These are phyloP conservation scores for Tieghemiomyces parasiticus DNA, from an alignment of 192 early-diverging fungal species.

Conservation along the genomic window DNA sequence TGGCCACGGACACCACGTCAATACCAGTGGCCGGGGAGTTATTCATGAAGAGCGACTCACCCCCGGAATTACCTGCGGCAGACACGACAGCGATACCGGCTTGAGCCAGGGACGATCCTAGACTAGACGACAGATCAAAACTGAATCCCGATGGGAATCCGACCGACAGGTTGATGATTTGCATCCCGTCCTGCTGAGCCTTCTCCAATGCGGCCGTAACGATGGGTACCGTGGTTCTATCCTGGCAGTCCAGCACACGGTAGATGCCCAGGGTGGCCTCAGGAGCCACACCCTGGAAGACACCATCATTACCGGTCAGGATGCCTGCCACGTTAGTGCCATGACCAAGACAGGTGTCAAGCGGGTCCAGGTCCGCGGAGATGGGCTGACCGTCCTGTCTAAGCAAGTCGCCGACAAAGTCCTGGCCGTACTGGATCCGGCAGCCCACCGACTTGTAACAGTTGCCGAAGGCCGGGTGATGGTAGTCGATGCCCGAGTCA, in stretches of 20 bases:
- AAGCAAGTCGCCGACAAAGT: constrained; percentile 14
- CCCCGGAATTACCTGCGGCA: constrained; percentile 65
- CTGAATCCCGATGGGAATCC: constrained; percentile 36
- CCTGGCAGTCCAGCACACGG: constrained; percentile 28
- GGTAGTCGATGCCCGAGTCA: constrained; percentile 44
- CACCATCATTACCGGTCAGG: constrained; percentile 24
- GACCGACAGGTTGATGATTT: constrained; percentile 51
- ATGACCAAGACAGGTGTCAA: constrained; percentile 41
- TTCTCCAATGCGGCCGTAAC: constrained; percentile 42
- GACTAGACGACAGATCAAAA: constrained; percentile 28
- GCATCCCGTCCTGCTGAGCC: constrained; percentile 24
- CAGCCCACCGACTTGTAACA: constrained; percentile 34
- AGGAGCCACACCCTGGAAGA: constrained; percentile 41
- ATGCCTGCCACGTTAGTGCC: constrained; percentile 54
- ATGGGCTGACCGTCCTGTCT: background rate
- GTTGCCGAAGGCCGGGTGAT: constrained; percentile 39
- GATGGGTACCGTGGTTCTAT: constrained; percentile 25
- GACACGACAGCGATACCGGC: constrained; percentile 42
- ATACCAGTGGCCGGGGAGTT: constrained; percentile 29
- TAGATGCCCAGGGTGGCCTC: constrained; percentile 47
- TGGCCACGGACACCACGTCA: constrained; percentile 43
- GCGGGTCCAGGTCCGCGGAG: constrained; percentile 29
- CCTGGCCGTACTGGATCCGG: constrained; percentile 31
- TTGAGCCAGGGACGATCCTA: constrained; percentile 26
- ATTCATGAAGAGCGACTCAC: constrained; percentile 34